A percentile compares a stretch with the other conserved stretches of the same genome.
phyloP scores from a whole-genome alignment of 169 alveolate species.

The Fabrea salina region DNA sequence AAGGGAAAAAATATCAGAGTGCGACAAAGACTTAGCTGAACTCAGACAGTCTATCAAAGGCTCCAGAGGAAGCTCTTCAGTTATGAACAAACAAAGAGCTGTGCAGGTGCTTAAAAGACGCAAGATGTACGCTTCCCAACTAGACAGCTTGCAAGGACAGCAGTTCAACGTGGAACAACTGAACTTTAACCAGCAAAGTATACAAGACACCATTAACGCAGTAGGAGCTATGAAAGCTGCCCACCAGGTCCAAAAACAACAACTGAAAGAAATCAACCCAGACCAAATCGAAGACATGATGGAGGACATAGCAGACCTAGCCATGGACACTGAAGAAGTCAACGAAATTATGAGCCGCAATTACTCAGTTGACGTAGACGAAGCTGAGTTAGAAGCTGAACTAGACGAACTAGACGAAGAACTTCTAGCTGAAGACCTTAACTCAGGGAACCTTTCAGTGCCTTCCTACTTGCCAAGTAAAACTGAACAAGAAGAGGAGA shows the following conservation, averaged over 20 bases:
- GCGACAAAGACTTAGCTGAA: not conserved
- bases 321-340: conserved; percentile 29
- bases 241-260: not conserved
- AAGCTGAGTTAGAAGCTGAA: conserved; percentile 21
- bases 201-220: not conserved
- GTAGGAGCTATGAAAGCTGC: conserved; percentile 27
- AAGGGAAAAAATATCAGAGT: not conserved
- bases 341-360: conserved; percentile 29
- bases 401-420: conserved; percentile 13
- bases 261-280: not conserved
- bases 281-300: conserved; percentile 14
- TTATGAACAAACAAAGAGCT: conserved; percentile 14
- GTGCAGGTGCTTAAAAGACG: conserved; percentile 8
- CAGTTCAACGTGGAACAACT: conserved; percentile 11
- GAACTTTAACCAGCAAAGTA: not conserved
- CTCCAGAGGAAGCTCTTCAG: not conserved
- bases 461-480: conserved; percentile 22
- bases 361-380: conserved; percentile 21
- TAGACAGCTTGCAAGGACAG: not conserved
- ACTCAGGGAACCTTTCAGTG: not conserved
- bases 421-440: not conserved
- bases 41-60: not conserved
- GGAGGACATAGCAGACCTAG: conserved; percentile 29
- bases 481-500: not conserved
- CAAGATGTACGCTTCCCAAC: conserved; percentile 15